Base-by-base conservation (phyloP, 257 asterid species). In the Cordia subcordata region DNA sequence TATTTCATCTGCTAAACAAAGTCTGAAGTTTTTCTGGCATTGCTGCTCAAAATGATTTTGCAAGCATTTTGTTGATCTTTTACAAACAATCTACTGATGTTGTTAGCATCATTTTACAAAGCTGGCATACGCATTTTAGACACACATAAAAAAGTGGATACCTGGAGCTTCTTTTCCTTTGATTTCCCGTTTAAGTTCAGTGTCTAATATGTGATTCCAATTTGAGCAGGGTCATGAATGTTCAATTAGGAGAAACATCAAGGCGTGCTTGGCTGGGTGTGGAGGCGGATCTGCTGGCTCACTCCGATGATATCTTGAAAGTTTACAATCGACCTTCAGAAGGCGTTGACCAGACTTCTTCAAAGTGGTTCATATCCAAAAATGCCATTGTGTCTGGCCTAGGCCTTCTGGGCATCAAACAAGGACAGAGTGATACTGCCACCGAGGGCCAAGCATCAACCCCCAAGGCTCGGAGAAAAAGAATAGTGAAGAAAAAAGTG, bases 301-400 rank as follows among this genome's bases (percentile, higher is more conserved):
- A 85, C 12, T 78, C 97, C 11, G 95, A 85, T 21, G 87, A 90
- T 68, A 77, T 87, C 39, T 66, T 83, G 83, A 90, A 82, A 69
- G 88, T 88, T 18, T 89, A 93, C 85, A 90, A 57, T 55, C 75
- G 97, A 67, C 94, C 97, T 35, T 74, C 96, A 13, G 92, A 81
- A 68, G 81, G 77, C 53, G 57, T 11, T 19, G 73, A 76, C 16
- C 78, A 72, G 35, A 68, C 96, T n/a, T 76, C 88, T 50, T 79
- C 96, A 12, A 90, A 87, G 55, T 93, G 97, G 97, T 83, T 93
- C 79, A 93, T 87, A 72, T 85, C 95, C 56, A 93, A 90, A 83
- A 82, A 76, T 14, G 72, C 97, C 15, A 68, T 93, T n/a, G 85
- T 83, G 53, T 86, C 99, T 2, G 90, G 96, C 69, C 94, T 93